Conservation (phyloP, 1,139 yeast genomes). For the Groenewaldozyma auringiensis region DNA sequence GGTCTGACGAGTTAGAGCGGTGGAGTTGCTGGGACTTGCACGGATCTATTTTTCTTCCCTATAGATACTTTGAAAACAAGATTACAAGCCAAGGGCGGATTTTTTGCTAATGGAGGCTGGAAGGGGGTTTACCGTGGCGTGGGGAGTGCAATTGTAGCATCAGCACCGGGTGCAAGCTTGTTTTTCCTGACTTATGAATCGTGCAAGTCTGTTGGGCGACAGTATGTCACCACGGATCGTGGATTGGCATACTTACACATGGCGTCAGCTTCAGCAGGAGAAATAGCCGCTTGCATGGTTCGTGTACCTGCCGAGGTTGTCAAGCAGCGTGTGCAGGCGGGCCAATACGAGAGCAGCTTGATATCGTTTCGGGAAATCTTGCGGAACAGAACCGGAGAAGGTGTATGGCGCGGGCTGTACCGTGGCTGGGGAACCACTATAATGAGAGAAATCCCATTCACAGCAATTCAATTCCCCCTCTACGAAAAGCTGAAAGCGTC, state of each 20-base stretch:
- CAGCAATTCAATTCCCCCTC: conserved; percentile 88
- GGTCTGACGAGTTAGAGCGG: conserved; percentile 52
- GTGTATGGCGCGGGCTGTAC: conserved; percentile 67
- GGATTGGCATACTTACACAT: conserved; percentile 44
- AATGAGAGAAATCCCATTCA: conserved; percentile 91
- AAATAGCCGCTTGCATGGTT: conserved; percentile 83
- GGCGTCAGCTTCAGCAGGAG: conserved; percentile 85
- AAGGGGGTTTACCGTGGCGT: conserved; percentile 83
- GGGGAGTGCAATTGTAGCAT: conserved; percentile 89
- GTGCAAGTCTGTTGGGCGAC: conserved; percentile 39
- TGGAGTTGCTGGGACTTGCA: conserved; percentile 92
- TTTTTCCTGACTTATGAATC: conserved; percentile 87
- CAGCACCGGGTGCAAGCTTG: conserved; percentile 87
- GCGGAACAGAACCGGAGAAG: conserved; percentile 62
- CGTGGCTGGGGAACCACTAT: conserved; percentile 92
- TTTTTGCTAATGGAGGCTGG: conserved; percentile 88
- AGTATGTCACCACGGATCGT: not conserved
- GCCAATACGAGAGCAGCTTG: conserved; percentile 51
- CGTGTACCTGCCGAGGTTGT: conserved; percentile 96
- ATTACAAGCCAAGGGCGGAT: conserved; percentile 92
- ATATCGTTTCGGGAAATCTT: conserved; percentile 58
- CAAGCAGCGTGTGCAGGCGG: conserved; percentile 88
- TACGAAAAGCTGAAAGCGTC: conserved; percentile 68
- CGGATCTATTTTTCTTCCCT: conserved; percentile 91
- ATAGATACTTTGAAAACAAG: conserved; percentile 92